Conservation (phyloP, 2,329 filamentous ascomycete species). For the Fusarium praegraminearum region DNA sequence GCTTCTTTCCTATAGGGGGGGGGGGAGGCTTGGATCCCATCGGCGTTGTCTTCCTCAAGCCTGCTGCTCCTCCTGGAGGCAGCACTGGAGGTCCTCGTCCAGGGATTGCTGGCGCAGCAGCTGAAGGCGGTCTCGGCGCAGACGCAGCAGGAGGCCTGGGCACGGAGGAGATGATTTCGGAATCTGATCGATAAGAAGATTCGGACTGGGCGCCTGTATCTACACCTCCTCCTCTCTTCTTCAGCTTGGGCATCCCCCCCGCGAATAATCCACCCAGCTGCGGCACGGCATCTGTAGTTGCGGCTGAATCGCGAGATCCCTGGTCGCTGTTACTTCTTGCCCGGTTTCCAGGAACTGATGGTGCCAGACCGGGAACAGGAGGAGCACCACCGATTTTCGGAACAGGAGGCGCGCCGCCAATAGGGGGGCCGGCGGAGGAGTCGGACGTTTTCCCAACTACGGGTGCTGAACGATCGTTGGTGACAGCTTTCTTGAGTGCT, state of each 20-base stretch:
- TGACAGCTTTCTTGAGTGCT: conserved; percentile 84
- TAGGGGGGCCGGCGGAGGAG: conserved; percentile 64
- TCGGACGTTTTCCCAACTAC: conserved; percentile 59
- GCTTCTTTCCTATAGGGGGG: conserved; percentile 82
- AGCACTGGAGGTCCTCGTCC: conserved; percentile 50
- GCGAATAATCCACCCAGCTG: conserved; percentile 91
- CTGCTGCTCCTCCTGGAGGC: conserved; percentile 59
- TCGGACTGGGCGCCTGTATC: conserved; percentile 72
- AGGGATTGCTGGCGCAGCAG: conserved; percentile 37
- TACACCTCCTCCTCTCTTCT: conserved; percentile 84
- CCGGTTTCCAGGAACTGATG: conserved; percentile 77
- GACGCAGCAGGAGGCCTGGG: conserved; percentile 69
- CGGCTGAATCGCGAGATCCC: conserved; percentile 59
- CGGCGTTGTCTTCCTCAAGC: conserved; percentile 69
- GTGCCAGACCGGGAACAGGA: conserved; percentile 73
- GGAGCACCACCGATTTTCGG: conserved; percentile 66
- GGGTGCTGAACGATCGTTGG: conserved; percentile 93
- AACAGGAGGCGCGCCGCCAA: conserved; percentile 85
- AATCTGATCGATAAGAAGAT: conserved; percentile 83
- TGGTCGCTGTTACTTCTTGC: conserved; percentile 88
- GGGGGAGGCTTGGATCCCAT: conserved; percentile 71
- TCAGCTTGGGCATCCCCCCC: conserved; percentile 94
- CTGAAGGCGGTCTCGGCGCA: conserved; percentile 64
- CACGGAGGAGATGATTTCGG: conserved; percentile 59
- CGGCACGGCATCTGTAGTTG: conserved; percentile 71